These are phyloP conservation scores for Starmerella geochares DNA, from an alignment of 805 yeast genomes.

Conservation along the genomic window DNA sequence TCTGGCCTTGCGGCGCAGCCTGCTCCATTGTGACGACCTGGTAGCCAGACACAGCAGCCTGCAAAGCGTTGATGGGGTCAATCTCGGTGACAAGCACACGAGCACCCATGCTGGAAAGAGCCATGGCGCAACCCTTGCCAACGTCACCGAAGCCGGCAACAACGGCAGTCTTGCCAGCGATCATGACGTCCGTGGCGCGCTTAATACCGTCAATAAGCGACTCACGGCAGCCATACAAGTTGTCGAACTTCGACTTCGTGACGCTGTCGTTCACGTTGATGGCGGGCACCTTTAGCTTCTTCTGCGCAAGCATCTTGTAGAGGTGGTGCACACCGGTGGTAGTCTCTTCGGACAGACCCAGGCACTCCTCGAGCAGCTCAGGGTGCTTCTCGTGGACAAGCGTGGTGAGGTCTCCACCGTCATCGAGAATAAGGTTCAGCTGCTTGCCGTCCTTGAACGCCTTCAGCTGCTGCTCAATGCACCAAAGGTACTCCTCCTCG, in stretches of 20 bases:
- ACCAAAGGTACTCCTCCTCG: constrained; percentile 98
- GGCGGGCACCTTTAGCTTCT: constrained; percentile 91
- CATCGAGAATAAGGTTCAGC: constrained; percentile 94
- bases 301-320: constrained; percentile 88
- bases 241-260: constrained; percentile 98
- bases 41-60: constrained; percentile 98
- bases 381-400: constrained; percentile 97
- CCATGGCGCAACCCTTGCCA: constrained; percentile 99
- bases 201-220: constrained; percentile 96
- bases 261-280: constrained; percentile 98
- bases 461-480: constrained; percentile 97
- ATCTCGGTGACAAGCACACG: constrained; percentile 94
- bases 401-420: constrained; percentile 97
- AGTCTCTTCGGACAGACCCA: constrained; percentile 96
- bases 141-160: constrained; percentile 99
- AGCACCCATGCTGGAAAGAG: constrained; percentile 98
- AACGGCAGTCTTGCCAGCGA: constrained; percentile 97
- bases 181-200: constrained; percentile 99
- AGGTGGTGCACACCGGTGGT: constrained; percentile 99
- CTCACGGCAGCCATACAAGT: constrained; percentile 99
- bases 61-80: constrained; percentile 98
- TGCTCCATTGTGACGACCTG: constrained; percentile 93
- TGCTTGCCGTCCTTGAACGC: constrained; percentile 93
- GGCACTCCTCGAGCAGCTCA: constrained; percentile 90
- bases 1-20: constrained; percentile 87